A percentile compares a stretch with the other conserved stretches of the same genome.
Conservation (phyloP, 1,284 basidiomycete genomes). For the Phellopilus nigrolimitatus region DNA sequence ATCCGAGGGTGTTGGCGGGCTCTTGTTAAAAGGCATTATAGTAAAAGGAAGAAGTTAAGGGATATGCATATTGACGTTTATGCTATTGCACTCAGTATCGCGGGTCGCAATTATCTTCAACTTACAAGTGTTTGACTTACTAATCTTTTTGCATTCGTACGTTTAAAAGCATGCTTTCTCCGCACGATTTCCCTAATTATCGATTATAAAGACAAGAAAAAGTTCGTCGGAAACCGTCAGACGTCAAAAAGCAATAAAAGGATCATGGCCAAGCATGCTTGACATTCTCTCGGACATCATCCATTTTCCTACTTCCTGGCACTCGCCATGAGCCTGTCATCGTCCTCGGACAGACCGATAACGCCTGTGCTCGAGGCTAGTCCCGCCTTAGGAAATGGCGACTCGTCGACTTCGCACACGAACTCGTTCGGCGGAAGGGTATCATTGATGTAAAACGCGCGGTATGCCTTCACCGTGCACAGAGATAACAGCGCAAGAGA, state of each 20-base stretch:
- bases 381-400: constrained; percentile 18
- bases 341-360: neutral
- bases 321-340: neutral
- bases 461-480: constrained; percentile 23
- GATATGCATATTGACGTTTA: too few species aligned
- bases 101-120: too few species aligned
- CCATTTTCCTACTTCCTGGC: neutral
- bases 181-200: neutral
- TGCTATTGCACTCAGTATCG: too few species aligned
- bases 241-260: too few species aligned
- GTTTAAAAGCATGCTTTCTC: too few species aligned
- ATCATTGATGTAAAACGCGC: constrained; percentile 27
- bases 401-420: constrained; percentile 25
- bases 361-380: too few species aligned
- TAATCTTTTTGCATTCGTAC: too few species aligned
- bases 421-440: constrained; percentile 27
- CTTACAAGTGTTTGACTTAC: too few species aligned
- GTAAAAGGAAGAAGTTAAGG: constrained; percentile 40
- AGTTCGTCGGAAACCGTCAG: too few species aligned
- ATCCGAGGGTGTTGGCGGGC: constrained; percentile 29
- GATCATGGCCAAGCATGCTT: neutral
- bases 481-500: constrained; percentile 23
- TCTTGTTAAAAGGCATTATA: constrained; percentile 33
- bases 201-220: neutral
- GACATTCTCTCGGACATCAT: neutral